phyloP scores from a whole-genome alignment of 208 protist species.

The Trichomonas gallinae region DNA sequence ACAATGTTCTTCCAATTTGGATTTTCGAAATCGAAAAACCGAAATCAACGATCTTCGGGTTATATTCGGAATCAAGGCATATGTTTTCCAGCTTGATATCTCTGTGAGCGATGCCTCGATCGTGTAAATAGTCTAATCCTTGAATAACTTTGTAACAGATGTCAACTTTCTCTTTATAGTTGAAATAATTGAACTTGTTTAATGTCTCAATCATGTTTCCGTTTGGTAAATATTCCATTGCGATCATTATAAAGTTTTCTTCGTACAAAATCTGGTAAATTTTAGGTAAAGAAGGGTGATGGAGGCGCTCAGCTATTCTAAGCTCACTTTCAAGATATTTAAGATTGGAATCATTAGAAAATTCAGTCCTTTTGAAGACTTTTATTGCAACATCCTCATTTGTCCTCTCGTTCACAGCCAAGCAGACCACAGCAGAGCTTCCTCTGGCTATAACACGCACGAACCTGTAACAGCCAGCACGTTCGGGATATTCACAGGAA shows the following conservation, averaged over 20 bases:
- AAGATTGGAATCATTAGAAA: neutral
- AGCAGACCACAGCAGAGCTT: too few species aligned
- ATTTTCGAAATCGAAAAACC: too few species aligned
- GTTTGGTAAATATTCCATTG: neutral
- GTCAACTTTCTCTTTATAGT: too few species aligned
- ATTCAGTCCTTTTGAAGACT: neutral
- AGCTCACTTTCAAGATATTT: neutral
- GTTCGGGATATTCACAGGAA: too few species aligned
- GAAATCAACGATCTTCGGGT: neutral
- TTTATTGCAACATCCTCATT: neutral
- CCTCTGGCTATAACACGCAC: too few species aligned
- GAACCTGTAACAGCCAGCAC: too few species aligned
- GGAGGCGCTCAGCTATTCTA: neutral
- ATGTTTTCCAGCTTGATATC: neutral
- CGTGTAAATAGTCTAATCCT: neutral
- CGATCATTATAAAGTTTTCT: neutral
- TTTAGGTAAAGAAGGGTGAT: neutral
- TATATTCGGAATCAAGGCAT: neutral
- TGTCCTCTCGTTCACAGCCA: too few species aligned
- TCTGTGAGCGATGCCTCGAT: neutral
- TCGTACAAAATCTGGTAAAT: neutral
- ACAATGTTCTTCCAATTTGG: too few species aligned
- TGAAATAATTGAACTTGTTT: neutral
- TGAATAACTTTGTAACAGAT: neutral
- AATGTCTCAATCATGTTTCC: neutral